phyloP scores from a whole-genome alignment of 345 rosid species.

The Carallia brachiata region DNA sequence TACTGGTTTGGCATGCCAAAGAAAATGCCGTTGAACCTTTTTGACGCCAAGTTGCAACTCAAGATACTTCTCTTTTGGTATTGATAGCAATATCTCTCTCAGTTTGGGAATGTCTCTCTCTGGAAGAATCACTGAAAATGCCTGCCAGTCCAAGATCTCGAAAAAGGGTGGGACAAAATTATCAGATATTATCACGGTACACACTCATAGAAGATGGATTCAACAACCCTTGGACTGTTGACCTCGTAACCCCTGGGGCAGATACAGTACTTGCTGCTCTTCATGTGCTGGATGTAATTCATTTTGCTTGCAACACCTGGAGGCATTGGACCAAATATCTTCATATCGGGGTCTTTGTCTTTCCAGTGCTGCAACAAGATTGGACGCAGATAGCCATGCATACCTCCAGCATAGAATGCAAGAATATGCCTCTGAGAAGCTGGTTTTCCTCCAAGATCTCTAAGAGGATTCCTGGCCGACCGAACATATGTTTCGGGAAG shows the following conservation, averaged over 20 bases:
- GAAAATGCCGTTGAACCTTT: conserved; percentile 76
- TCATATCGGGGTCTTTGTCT: conserved; percentile 78
- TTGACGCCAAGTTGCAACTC: conserved; percentile 73
- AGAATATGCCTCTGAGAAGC: conserved; percentile 59
- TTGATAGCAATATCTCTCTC: conserved; percentile 54
- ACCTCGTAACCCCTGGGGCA: conserved; percentile 93
- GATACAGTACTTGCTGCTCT: conserved; percentile 86
- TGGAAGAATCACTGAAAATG: conserved; percentile 67
- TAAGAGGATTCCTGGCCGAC: conserved; percentile 83
- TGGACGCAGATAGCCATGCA: conserved; percentile 81
- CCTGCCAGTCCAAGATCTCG: conserved; percentile 74
- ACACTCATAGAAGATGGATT: conserved; percentile 85
- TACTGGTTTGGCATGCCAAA: conserved; percentile 81
- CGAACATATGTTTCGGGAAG: conserved; percentile 94
- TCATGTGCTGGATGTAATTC: conserved; percentile 88
- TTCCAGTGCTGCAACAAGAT: conserved; percentile 76
- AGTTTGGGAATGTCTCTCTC: conserved; percentile 84
- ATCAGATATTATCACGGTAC: conserved; percentile 83
- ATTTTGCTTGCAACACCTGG: conserved; percentile 87
- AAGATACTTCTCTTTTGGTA: conserved; percentile 61
- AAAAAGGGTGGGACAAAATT: conserved; percentile 90
- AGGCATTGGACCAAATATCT: conserved; percentile 80
- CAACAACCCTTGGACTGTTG: conserved; percentile 92
- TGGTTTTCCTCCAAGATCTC: conserved; percentile 87
- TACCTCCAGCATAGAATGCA: conserved; percentile 88